Base-by-base conservation (phyloP, 2,329 filamentous ascomycete species). In the Aspergillus brunneoviolaceus region DNA sequence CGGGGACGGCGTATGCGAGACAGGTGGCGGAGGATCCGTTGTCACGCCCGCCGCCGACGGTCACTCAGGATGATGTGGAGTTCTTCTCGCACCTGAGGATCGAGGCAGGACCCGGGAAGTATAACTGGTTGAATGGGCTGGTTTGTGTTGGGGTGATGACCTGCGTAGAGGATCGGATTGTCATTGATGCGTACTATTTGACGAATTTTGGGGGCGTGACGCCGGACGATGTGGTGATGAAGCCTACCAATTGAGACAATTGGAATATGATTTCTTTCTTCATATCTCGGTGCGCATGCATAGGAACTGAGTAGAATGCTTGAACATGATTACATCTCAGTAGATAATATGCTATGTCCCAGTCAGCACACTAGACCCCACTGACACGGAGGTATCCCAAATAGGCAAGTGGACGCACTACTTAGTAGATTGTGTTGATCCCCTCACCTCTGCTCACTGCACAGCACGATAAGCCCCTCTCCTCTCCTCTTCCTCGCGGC, bases 81-180 rank as follows among this genome's bases (percentile, higher is more conserved):
- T 69, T 70, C 51, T 70, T 70, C 31, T 69, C 65, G 0, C 69
- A 71, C 63, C 19, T 71, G 11, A 58, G 65, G 4, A 51, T 70
- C 21, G 64, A 70, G 51, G 52, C 67, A 1, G 67, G 67, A 1
- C 57, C 64, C 1, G 65, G 65, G 1, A 64, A 58, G 9, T 67
- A 66, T 47, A 67, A 68, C 27, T 71, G 67, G 67, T 57, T 69
- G 47, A 70, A 71, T 59, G 67, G 67, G n/a, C 49, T 69, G 11
- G 61, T 69, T 1, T 69, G 66, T 45, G 50, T 70, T 23, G 67
- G 67, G 5, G 63, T 69, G 1, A 70, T 69, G 66, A 65, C 45
- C 23, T 67, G 65, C 19, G 65, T 63, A 31, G 59, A 60, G 1
- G 64, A 68, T 39, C 63, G 63, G 49, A 68, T 69, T 50, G 59